Percentiles rank a stretch among this genome's conserved stretches.
phyloP scores from a whole-genome alignment of 805 yeast genomes.

The Barnettozyma populi region DNA sequence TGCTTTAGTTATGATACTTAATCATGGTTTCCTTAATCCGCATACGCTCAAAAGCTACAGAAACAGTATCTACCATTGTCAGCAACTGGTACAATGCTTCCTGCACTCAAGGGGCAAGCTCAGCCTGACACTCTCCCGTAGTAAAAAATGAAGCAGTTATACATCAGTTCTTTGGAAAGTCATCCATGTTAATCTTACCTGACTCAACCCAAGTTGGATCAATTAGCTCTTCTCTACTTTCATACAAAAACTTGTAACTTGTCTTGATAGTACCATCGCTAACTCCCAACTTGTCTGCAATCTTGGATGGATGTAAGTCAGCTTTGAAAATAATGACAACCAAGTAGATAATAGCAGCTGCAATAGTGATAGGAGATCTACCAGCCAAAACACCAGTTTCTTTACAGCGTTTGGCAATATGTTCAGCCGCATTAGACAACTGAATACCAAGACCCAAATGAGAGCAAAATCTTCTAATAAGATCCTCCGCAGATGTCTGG shows the following conservation, averaged over 20 bases:
- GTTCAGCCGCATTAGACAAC: conserved; percentile 88
- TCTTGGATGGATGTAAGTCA: conserved; percentile 68
- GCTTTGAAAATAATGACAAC: conserved; percentile 84
- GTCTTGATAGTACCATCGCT: conserved; percentile 97
- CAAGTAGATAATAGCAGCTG: conserved; percentile 95
- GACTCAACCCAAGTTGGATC: conserved; percentile 70
- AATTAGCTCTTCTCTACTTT: conserved; percentile 64
- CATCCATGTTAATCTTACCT: conserved; percentile 55
- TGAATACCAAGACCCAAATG: conserved; percentile 82
- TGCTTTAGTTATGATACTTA: too few species aligned
- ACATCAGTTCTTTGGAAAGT: conserved; percentile 16
- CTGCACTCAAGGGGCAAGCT: too few species aligned
- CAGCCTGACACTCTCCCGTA: too few species aligned
- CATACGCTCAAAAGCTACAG: too few species aligned
- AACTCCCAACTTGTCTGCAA: conserved; percentile 91
- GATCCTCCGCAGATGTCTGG: conserved; percentile 89
- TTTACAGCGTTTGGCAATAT: conserved; percentile 83
- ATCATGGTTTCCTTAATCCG: too few species aligned
- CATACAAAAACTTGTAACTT: conserved; percentile 75
- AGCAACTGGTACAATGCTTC: too few species aligned
- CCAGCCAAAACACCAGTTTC: conserved; percentile 94
- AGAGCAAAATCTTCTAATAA: conserved; percentile 93
- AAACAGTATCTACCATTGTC: too few species aligned
- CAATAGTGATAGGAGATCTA: conserved; percentile 93
- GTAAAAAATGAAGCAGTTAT: too few species aligned